Base-by-base conservation (phyloP, 345 rosid genomes). In the Sisymbrium irio region DNA sequence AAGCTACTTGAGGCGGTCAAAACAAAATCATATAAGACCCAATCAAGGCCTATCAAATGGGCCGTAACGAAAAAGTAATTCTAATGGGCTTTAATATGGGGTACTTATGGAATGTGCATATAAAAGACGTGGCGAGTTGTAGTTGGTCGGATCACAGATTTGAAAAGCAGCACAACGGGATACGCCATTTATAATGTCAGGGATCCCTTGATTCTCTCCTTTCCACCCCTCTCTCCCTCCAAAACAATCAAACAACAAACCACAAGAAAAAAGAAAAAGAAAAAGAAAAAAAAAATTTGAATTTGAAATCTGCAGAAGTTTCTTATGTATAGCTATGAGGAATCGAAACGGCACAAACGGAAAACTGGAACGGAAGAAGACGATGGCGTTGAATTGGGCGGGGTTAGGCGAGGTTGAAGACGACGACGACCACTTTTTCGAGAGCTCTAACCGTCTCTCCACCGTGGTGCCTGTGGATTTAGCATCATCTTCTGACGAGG, bases 351-450 rank as follows among this genome's bases (percentile, higher is more conserved):
- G n/a, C 14, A 14, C 55, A 54, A 81, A 53, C 18, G 74, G 59
- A 20, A 85, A 45, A 62, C 20, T 86, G 77, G 96, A 88, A 12
- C 66, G 86, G 47, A 85, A 50, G 72, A 83, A 78, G 71, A 94
- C 88, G 20, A 69, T 91, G 76, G 81, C 90, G 15, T 79, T 94
- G 97, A 88, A 84, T 64, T 94, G 89, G 88, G 93, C 84, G 19
- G 92, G 84, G 3, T 80, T 90, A 25, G 83, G 79, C 36, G 91
- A 89, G 18, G 85, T 84, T 15, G 93, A 88, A 36, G 90, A 88
- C 15, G 90, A 85, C 54, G 88, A 88, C 22, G 92, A 85, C 28
- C 73, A 70, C 3, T 95, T 92, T 72, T 92, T 87, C 57, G 98
- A 95, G 44, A 73, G 85, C 37, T 63, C 18, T 6, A 78, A 86